Evolutionary conservation across 208 protist genomes (phyloP).

Genomic region (Trypanosomatidae sp.): DNA sequence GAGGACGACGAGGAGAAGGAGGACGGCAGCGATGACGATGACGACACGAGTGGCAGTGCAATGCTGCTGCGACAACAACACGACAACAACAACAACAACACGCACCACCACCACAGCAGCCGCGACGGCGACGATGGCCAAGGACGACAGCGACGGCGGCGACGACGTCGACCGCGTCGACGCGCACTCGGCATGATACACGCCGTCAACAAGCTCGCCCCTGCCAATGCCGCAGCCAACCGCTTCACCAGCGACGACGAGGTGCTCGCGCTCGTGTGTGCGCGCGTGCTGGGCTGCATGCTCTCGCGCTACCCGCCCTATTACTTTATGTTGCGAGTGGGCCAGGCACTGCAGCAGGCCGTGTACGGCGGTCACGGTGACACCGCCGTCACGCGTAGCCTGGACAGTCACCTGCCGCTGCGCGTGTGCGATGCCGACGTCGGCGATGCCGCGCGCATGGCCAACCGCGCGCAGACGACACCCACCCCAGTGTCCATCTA

Average conservation of each 20-base stretch:
- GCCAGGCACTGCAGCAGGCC: slow-evolving; percentile 18
- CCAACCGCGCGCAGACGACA: slow-evolving; percentile 26
- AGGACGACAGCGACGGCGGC: no score
- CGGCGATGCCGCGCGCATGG: slow-evolving; percentile 42
- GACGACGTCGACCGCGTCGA: background rate
- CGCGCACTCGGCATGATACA: slow-evolving; percentile 73
- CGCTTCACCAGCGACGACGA: slow-evolving; percentile 50
- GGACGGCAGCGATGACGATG: no score
- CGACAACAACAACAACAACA: no score
- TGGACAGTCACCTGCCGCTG: slow-evolving; percentile 30
- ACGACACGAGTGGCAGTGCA: background rate
- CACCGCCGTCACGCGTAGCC: slow-evolving; percentile 1
- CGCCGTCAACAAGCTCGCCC: slow-evolving; percentile 65
- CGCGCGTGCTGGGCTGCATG: slow-evolving; percentile 58
- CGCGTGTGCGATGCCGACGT: slow-evolving; percentile 33
- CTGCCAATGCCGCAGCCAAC: slow-evolving; percentile 8
- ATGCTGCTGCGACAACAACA: no score
- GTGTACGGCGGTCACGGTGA: slow-evolving; percentile 15
- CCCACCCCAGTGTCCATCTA: slow-evolving; percentile 33
- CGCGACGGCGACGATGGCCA: no score
- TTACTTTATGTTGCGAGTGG: slow-evolving; percentile 36
- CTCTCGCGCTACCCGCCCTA: slow-evolving; percentile 52
- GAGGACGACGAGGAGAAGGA: no score
- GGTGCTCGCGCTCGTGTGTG: slow-evolving; percentile 20
- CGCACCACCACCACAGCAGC: background rate